A percentile compares a stretch with the other conserved stretches of the same genome.
Conservation (phyloP, 75 land plant genomes). For the Adiantum capillusveneris region DNA sequence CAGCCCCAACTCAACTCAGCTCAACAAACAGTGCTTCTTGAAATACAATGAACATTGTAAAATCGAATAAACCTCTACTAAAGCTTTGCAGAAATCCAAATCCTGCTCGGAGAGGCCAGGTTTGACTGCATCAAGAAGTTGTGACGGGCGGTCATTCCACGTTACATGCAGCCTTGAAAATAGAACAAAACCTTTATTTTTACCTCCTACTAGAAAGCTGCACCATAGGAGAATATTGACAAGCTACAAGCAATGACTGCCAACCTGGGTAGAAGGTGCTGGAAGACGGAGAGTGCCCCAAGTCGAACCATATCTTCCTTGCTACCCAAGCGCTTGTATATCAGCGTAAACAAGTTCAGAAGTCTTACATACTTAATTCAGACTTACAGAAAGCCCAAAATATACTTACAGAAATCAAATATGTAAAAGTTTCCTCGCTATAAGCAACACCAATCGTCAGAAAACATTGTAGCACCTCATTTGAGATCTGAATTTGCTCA, state of each 20-base stretch:
- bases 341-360: no score
- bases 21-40: background rate
- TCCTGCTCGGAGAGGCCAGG: conserved; percentile 63
- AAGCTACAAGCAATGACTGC: background rate
- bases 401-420: conserved; percentile 58
- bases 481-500: conserved; percentile 49
- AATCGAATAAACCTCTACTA: conserved; percentile 67
- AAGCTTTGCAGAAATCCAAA: conserved; percentile 58
- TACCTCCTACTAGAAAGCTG: no score
- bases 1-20: no score
- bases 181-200: no score
- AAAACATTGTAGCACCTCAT: conserved; percentile 86
- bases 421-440: conserved; percentile 71
- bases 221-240: no score
- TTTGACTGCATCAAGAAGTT: conserved; percentile 66
- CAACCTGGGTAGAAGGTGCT: conserved; percentile 96
- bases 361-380: no score
- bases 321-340: conserved; percentile 47
- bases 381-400: no score
- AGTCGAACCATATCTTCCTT: conserved; percentile 66
- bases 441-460: conserved; percentile 77
- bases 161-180: conserved; percentile 27
- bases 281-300: conserved; percentile 69
- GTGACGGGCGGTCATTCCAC: conserved; percentile 58
- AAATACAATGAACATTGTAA: background rate